Percentiles rank a stretch among this genome's conserved stretches.
These are phyloP conservation scores for Oryza rufipogon DNA, from an alignment of 176 grass and related monocot genomes.

Conservation along the genomic window DNA sequence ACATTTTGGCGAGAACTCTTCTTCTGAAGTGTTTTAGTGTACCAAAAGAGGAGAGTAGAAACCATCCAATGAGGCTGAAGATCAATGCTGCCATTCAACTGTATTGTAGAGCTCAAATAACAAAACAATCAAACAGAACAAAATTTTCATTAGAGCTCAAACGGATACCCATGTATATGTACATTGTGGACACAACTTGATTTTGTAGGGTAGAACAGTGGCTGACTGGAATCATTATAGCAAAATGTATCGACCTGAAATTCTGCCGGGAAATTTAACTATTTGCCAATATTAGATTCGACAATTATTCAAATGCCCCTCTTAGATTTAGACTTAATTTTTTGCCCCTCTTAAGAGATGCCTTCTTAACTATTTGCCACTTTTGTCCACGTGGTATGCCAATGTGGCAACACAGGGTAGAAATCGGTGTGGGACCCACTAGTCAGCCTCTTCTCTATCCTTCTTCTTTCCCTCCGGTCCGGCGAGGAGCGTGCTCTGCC, in stretches of 20 bases:
- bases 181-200: not conserved
- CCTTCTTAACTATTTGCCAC: no score
- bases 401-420: no score
- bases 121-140: not conserved
- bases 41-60: not conserved
- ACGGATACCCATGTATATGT: constrained; percentile 15
- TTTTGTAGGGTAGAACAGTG: constrained; percentile 39
- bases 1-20: not conserved
- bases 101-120: constrained; percentile 28
- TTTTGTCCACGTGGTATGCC: no score
- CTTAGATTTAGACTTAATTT: no score
- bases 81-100: not conserved
- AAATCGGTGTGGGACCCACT: no score
- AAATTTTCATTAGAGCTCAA: not conserved
- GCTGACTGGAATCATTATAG: not conserved
- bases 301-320: no score
- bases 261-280: not conserved
- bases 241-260: not conserved
- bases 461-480: no score
- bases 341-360: no score
- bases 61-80: constrained; percentile 2
- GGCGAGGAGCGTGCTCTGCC: no score
- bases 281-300: no score
- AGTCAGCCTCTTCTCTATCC: no score
- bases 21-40: not conserved